phyloP scores from a whole-genome alignment of 163 green algal genomes.

The Volvox carteri region DNA sequence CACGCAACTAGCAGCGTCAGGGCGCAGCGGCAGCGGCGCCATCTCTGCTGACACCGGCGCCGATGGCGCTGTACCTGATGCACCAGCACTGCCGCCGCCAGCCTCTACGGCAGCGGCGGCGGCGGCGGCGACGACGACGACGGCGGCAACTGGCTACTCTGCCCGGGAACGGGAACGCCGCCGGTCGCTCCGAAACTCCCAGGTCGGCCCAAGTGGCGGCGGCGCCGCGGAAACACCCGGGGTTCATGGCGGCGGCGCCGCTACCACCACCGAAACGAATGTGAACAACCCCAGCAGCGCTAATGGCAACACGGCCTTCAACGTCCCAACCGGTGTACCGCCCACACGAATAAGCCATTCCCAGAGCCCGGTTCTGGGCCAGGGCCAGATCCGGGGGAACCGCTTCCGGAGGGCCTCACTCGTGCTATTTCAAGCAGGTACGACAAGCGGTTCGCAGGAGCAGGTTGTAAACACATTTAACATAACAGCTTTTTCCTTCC shows the following conservation, averaged over 20 bases:
- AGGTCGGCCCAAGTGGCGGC: too few species aligned
- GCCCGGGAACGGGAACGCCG: too few species aligned
- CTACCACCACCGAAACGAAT: background rate
- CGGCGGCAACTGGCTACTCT: too few species aligned
- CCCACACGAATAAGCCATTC: background rate
- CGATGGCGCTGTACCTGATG: background rate
- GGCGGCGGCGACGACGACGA: background rate
- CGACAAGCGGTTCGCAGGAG: background rate
- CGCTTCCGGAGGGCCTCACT: background rate
- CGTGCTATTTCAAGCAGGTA: slow-evolving; percentile 28
- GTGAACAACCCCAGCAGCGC: background rate
- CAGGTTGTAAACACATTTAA: too few species aligned
- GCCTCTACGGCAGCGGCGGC: background rate
- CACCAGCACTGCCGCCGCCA: background rate
- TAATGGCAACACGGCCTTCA: background rate
- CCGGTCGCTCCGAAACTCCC: background rate
- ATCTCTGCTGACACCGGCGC: background rate
- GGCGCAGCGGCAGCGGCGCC: background rate
- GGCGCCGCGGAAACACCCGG: background rate
- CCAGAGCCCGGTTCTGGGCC: background rate
- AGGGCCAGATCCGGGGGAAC: background rate
- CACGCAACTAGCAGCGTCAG: background rate
- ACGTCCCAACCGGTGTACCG: background rate
- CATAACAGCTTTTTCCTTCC: too few species aligned
- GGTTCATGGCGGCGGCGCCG: background rate